Base-by-base conservation (phyloP, 192 early-diverging fungal genomes). In the Coemansia sp. region DNA sequence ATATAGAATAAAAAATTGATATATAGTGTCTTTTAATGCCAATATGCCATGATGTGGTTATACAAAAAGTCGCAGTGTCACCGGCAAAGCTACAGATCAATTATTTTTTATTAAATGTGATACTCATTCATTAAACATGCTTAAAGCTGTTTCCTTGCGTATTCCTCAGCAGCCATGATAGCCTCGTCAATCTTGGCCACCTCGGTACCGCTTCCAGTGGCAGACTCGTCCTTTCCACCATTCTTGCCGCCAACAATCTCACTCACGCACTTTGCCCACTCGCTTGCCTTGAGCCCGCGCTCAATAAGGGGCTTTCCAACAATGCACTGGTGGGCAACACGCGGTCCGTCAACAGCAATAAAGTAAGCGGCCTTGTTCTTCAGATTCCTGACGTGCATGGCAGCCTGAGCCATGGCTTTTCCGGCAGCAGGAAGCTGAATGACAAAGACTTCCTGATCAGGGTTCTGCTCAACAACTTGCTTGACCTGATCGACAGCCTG, bases 201-300 rank as follows among this genome's bases (percentile, higher is more conserved):
- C 23, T 88, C 81, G 40, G 82, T 76, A 30, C 94, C 96, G 52
- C 87, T 86, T 15, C 96, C 96, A 59, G 93, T 93, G 27, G 96
- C 96, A 57, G 91, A 65, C 50, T 93, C 93, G 44, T 94, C 93
- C 62, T 95, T 96, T 49, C 96, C 96, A 34, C 96, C 96, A 57
- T 87, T 88, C 77, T 93, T 93, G 56, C 96, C 96, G 24, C 91
- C 93, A 47, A 99, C 81, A 23, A 85, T 82, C 52, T 87, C 80
- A 22, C 84, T 67, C n/a, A 97, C 93, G 25, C 86, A 88, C 18
- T 82, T 81, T 15, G 93, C 91, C 96, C 96, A 99, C 19, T 91
- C 93, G 44, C 79, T 84, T 27, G 95, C 96, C 81, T 89, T 93
- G 52, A 99, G 76, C 2, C 92, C 93, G 59, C 87, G 85, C 7